Percentiles rank a stretch among this genome's conserved stretches.
These are phyloP conservation scores for Macrotyloma uniflorum DNA, from an alignment of 306 rosid genomes.

Conservation along the genomic window DNA sequence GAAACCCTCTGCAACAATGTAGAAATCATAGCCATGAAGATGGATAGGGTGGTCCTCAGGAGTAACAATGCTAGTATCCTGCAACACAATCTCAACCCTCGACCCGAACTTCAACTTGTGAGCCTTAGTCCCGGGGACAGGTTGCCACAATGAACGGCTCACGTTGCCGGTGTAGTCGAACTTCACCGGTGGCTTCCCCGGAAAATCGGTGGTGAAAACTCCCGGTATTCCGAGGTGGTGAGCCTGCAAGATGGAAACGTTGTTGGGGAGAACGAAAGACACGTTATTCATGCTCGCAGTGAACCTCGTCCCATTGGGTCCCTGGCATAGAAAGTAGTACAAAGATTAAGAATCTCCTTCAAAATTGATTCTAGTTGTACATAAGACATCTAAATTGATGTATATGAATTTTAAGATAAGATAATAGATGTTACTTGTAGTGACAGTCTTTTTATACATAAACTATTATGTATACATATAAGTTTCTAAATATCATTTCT, in stretches of 20 bases:
- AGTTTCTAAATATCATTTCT: no score
- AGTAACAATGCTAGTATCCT: conserved; percentile 79
- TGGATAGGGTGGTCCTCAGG: conserved; percentile 89
- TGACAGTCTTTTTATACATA: no score
- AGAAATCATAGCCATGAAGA: conserved; percentile 94
- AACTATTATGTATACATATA: no score
- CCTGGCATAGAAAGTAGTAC: conserved; percentile 46
- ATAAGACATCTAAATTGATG: no score
- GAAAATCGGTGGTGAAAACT: conserved; percentile 75
- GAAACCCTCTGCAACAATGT: conserved; percentile 78
- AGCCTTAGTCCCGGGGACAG: conserved; percentile 61
- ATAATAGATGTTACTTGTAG: no score
- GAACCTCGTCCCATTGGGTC: conserved; percentile 91
- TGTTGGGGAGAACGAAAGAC: conserved; percentile 76
- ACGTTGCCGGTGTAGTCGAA: conserved; percentile 89
- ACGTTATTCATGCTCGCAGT: conserved; percentile 85
- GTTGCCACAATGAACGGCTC: conserved; percentile 84
- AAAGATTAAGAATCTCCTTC: no score
- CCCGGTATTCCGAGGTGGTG: conserved; percentile 62
- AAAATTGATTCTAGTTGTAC: no score
- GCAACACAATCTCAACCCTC: conserved; percentile 79
- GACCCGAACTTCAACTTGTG: conserved; percentile 73
- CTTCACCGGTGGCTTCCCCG: conserved; percentile 63
- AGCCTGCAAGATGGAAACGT: conserved; percentile 74
- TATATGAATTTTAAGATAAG: no score